phyloP scores from a whole-genome alignment of 768 basidiomycete species.

The Termitomyces sp. region DNA sequence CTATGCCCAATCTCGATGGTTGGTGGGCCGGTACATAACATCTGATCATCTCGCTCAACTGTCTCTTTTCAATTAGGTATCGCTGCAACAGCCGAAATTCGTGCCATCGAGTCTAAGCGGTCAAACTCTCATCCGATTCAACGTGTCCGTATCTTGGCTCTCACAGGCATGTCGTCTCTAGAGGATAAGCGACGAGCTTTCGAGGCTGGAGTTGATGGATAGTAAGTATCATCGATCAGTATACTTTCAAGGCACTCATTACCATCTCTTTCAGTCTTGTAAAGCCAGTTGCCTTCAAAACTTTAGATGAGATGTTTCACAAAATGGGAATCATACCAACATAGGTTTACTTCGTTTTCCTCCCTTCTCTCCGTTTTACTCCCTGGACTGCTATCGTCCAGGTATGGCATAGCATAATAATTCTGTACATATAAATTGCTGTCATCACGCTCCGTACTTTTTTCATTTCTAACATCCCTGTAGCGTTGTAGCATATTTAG shows the following conservation, averaged over 20 bases:
- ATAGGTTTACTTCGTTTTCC: background rate
- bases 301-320: conserved; percentile 78
- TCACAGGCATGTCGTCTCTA: conserved; percentile 91
- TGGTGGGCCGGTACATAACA: conserved; percentile 9
- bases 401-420: background rate
- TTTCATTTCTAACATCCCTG: background rate
- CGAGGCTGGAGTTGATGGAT: conserved; percentile 91
- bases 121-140: conserved; percentile 17
- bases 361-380: background rate
- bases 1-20: conserved; percentile 95
- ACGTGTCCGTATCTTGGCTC: conserved; percentile 65
- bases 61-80: conserved; percentile 46
- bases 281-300: conserved; percentile 95
- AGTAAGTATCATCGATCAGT: conserved; percentile 51
- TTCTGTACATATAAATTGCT: background rate
- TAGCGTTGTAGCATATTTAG: conserved; percentile 1
- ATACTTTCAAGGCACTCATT: background rate
- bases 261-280: conserved; percentile 56
- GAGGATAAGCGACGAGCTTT: conserved; percentile 93
- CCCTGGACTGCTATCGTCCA: background rate
- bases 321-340: conserved; percentile 52
- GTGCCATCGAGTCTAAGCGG: conserved; percentile 57
- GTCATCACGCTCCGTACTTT: background rate
- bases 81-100: conserved; percentile 80
- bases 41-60: background rate